These are phyloP conservation scores for Haplosporangium gracile DNA, from an alignment of 192 early-diverging fungal genomes.

Conservation along the genomic window DNA sequence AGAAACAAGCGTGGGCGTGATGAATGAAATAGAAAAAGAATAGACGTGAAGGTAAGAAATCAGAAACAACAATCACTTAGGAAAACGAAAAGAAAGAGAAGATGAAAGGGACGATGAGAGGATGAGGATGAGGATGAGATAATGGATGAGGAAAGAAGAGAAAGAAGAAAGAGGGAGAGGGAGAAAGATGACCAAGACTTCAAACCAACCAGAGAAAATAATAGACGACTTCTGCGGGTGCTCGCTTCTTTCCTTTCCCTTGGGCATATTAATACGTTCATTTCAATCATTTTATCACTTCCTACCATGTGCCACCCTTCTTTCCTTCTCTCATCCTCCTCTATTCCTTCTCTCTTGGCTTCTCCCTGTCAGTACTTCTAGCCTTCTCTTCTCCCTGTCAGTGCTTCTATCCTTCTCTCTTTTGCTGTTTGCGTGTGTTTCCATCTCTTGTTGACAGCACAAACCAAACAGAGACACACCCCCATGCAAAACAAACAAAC, in stretches of 20 bases:
- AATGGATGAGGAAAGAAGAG: background rate
- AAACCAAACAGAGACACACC: background rate
- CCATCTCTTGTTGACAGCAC: background rate
- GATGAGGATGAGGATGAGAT: background rate
- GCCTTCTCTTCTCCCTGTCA: background rate
- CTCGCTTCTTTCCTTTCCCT: too few relatives aligned
- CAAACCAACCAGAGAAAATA: background rate
- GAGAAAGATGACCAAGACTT: background rate
- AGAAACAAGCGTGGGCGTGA: too few relatives aligned
- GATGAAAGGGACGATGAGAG: background rate
- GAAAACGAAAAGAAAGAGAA: background rate
- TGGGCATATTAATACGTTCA: background rate
- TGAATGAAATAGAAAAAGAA: too few relatives aligned
- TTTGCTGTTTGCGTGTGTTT: too few relatives aligned
- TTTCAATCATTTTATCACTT: background rate
- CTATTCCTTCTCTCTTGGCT: background rate
- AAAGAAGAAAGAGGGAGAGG: constrained; percentile 1
- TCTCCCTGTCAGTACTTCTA: background rate
- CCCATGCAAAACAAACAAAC: background rate
- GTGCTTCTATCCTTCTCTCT: background rate
- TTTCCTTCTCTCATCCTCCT: background rate
- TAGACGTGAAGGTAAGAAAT: too few relatives aligned
- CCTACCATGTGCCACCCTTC: background rate
- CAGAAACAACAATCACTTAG: too few relatives aligned
- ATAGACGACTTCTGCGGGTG: background rate